These are phyloP conservation scores for Porcisia deanei DNA, from an alignment of 208 protist species.

Conservation along the genomic window DNA sequence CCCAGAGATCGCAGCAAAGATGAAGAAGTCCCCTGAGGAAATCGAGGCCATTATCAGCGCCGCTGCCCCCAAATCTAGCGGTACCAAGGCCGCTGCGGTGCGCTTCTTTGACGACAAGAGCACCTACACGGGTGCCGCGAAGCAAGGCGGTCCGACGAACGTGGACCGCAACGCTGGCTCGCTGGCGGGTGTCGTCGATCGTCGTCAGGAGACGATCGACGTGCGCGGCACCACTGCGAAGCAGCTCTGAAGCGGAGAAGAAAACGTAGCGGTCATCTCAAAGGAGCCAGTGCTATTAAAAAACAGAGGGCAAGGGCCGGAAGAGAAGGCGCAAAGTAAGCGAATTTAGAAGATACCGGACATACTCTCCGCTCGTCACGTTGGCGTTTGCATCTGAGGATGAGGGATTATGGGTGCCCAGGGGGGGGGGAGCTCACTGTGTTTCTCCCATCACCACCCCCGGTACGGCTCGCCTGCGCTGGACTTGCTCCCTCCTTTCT, in stretches of 20 bases:
- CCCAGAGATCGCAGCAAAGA: constrained; percentile 85
- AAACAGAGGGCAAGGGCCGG: background rate
- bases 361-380: too few species aligned
- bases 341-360: background rate
- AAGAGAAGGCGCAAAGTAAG: too few species aligned
- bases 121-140: constrained; percentile 89
- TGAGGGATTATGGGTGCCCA: background rate
- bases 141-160: constrained; percentile 89
- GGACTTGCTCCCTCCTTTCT: background rate
- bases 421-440: too few species aligned
- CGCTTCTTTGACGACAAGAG: constrained; percentile 93
- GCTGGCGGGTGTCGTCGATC: constrained; percentile 84
- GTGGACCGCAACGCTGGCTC: constrained; percentile 88
- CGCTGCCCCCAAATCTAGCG: constrained; percentile 59
- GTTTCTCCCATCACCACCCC: too few species aligned
- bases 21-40: constrained; percentile 81
- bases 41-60: constrained; percentile 52
- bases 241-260: constrained; percentile 47
- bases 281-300: too few species aligned
- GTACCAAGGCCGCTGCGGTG: constrained; percentile 83
- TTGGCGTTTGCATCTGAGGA: background rate
- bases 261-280: background rate
- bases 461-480: background rate
- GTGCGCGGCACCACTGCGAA: constrained; percentile 76
- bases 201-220: constrained; percentile 70